Evolutionary conservation across 83 land plant species (phyloP).

Genomic region (Diphasiastrum complanatum): DNA sequence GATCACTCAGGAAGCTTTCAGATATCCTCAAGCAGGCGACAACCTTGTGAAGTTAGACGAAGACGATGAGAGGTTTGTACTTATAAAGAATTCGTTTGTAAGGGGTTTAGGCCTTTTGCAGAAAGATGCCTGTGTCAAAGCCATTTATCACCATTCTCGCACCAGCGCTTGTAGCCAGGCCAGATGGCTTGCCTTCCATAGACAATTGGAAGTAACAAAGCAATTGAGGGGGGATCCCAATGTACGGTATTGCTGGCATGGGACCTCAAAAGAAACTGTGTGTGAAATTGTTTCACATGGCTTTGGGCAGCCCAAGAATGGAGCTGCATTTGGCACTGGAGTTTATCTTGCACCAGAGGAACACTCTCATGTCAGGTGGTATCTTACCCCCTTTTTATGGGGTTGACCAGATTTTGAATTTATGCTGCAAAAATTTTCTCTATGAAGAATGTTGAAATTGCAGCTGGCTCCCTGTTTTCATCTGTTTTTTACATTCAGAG

Average conservation of each 20-base stretch:
- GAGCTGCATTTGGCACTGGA: slow-evolving; percentile 42
- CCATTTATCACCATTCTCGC: slow-evolving; percentile 16
- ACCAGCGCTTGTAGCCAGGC: slow-evolving; percentile 9
- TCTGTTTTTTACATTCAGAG: too few species aligned
- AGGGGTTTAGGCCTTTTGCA: slow-evolving; percentile 19
- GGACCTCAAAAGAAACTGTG: slow-evolving; percentile 29
- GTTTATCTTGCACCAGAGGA: slow-evolving; percentile 45
- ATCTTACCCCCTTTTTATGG: neutral
- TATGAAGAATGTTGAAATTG: slow-evolving; percentile 45
- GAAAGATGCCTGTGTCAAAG: slow-evolving; percentile 25
- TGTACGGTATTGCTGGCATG: slow-evolving; percentile 54
- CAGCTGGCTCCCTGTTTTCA: too few species aligned
- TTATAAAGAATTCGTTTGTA: slow-evolving; percentile 33
- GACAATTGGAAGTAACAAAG: slow-evolving; percentile 39
- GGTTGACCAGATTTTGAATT: slow-evolving; percentile 20
- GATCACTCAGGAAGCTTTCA: too few species aligned
- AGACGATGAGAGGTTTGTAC: too few species aligned
- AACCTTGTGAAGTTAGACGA: too few species aligned
- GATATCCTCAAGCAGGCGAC: too few species aligned
- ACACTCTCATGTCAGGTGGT: slow-evolving; percentile 37
- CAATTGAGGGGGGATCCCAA: slow-evolving; percentile 56
- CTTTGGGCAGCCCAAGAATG: slow-evolving; percentile 6
- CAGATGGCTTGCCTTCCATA: slow-evolving; percentile 33
- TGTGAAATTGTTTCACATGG: slow-evolving; percentile 28
- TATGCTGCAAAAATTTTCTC: slow-evolving; percentile 56